phyloP scores from a whole-genome alignment of 208 protist genomes.

The Porcisia hertigi region DNA sequence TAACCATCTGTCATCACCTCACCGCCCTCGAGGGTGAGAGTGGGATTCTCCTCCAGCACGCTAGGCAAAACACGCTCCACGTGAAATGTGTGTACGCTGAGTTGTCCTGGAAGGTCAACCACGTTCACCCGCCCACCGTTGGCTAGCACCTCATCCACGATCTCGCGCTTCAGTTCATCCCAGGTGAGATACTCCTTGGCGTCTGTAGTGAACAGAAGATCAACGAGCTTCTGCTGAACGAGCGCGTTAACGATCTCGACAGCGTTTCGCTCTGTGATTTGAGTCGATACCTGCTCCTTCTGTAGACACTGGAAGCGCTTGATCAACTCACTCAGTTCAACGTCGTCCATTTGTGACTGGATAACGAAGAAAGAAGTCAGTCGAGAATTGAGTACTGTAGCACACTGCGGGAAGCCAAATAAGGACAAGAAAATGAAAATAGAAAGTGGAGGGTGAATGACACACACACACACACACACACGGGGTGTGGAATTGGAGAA shows the following conservation, averaged over 20 bases:
- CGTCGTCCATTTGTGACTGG: constrained; percentile 33
- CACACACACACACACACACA: too few relatives aligned
- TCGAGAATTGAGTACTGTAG: not conserved
- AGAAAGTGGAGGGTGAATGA: not conserved
- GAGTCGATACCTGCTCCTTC: constrained; percentile 53
- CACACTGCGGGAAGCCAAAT: not conserved
- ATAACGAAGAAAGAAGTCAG: not conserved
- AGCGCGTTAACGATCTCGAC: constrained; percentile 82
- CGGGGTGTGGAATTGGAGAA: not conserved
- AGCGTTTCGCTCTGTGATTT: constrained; percentile 81
- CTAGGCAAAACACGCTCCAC: constrained; percentile 71
- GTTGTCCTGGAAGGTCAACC: constrained; percentile 62
- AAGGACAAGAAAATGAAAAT: not conserved
- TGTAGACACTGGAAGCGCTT: constrained; percentile 74
- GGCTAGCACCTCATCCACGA: constrained; percentile 73
- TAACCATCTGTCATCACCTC: constrained; percentile 77
- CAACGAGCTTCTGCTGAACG: constrained; percentile 64
- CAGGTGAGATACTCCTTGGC: constrained; percentile 87
- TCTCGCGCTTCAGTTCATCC: constrained; percentile 75
- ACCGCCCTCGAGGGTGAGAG: constrained; percentile 51
- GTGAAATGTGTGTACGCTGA: constrained; percentile 70
- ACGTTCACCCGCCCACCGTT: constrained; percentile 79
- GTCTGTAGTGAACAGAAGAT: constrained; percentile 78
- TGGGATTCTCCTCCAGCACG: constrained; percentile 53
- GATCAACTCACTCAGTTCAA: constrained; percentile 66